phyloP scores from a whole-genome alignment of 2,329 filamentous ascomycete genomes.

The Aspergillus vadensis region DNA sequence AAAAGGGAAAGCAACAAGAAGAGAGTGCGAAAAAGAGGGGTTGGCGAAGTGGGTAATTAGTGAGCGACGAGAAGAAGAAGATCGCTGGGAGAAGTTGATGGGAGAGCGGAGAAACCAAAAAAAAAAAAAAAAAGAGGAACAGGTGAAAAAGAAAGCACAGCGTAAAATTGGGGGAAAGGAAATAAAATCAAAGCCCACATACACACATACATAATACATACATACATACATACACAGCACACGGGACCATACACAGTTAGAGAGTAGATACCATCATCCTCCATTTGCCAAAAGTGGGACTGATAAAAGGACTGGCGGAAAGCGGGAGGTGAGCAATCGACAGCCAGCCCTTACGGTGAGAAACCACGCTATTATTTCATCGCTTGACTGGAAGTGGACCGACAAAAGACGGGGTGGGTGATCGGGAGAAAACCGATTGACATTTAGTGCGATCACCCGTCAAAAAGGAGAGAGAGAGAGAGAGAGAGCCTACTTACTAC shows the following conservation, averaged over 20 bases:
- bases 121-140: background rate
- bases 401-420: conserved; percentile 19
- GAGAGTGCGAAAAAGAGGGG: background rate
- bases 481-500: background rate
- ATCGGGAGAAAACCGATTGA: conserved; percentile 23
- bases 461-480: conserved; percentile 15
- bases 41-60: background rate
- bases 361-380: conserved; percentile 17
- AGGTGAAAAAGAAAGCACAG: background rate
- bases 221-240: background rate
- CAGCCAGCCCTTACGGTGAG: conserved; percentile 18
- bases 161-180: background rate
- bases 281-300: conserved; percentile 17
- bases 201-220: background rate
- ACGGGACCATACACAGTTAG: background rate
- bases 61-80: background rate
- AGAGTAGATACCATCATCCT: background rate
- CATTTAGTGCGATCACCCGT: conserved; percentile 18
- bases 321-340: conserved; percentile 24
- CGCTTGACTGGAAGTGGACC: conserved; percentile 21
- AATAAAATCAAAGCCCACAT: background rate
- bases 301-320: conserved; percentile 12
- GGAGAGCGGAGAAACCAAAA: background rate
- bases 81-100: background rate
- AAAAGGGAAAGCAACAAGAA: conserved; percentile 1